Evolutionary conservation across 78 protist genomes (phyloP).

Genomic region (Tieghemostelium lacteum): DNA sequence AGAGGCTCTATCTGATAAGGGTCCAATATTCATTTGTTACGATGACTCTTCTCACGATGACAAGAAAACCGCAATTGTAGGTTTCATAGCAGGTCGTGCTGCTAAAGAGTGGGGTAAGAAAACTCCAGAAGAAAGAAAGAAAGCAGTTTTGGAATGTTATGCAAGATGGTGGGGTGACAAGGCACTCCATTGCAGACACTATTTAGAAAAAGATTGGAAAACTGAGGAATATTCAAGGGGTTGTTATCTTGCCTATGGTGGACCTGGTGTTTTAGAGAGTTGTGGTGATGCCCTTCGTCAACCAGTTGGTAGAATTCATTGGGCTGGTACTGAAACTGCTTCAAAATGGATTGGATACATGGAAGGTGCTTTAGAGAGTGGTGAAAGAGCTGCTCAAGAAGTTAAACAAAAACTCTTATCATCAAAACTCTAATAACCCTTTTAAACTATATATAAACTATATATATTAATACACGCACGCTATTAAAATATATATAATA

Average conservation of each 20-base stretch:
- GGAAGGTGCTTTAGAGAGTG: slow-evolving; percentile 85
- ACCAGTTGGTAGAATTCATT: slow-evolving; percentile 81
- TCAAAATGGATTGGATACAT: slow-evolving; percentile 80
- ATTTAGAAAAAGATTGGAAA: slow-evolving; percentile 72
- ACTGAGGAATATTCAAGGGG: slow-evolving; percentile 75
- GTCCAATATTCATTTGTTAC: slow-evolving; percentile 77
- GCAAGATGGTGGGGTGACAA: slow-evolving; percentile 77
- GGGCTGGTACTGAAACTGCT: slow-evolving; percentile 84
- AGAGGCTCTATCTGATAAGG: slow-evolving; percentile 63
- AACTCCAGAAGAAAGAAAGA: slow-evolving; percentile 70
- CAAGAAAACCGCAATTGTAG: slow-evolving; percentile 66
- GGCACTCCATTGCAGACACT: slow-evolving; percentile 44
- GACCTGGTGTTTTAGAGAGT: slow-evolving; percentile 46
- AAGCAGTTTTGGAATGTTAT: slow-evolving; percentile 66
- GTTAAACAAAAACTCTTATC: slow-evolving; percentile 18
- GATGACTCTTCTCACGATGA: slow-evolving; percentile 75
- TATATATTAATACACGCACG: background rate
- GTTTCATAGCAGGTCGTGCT: slow-evolving; percentile 64
- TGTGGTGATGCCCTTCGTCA: slow-evolving; percentile 41
- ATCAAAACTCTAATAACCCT: slow-evolving; percentile 31
- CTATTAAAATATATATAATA: too few species aligned
- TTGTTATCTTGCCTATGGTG: slow-evolving; percentile 52
- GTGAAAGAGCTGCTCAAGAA: slow-evolving; percentile 69
- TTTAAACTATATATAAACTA: background rate
- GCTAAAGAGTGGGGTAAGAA: slow-evolving; percentile 53